phyloP scores from a whole-genome alignment of 805 yeast species.

The Saccharomyces cerevisiae region DNA sequence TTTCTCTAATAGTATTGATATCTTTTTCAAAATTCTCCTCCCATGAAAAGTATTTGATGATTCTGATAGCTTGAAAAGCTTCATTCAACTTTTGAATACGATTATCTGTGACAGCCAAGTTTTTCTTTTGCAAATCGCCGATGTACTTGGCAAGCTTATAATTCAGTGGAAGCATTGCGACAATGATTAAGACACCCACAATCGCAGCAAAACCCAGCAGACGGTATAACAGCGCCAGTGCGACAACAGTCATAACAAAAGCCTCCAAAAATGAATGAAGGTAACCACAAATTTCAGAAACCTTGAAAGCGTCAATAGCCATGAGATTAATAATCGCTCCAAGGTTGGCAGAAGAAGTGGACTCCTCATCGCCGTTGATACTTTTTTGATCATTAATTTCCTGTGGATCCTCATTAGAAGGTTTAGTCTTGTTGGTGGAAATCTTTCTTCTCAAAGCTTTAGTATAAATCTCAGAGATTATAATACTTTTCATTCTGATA shows the following conservation, averaged over 20 bases:
- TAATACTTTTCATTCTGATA: constrained; percentile 70
- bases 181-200: constrained; percentile 58
- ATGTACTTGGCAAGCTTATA: constrained; percentile 50
- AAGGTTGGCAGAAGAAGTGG: constrained; percentile 43
- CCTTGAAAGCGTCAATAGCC: constrained; percentile 89
- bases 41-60: constrained; percentile 90
- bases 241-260: constrained; percentile 50
- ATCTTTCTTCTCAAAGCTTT: constrained; percentile 75
- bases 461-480: constrained; percentile 79
- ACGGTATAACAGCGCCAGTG: constrained; percentile 52
- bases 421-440: constrained; percentile 27
- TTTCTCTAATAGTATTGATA: constrained; percentile 57
- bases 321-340: constrained; percentile 86
- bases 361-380: constrained; percentile 32
- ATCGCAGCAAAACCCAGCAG: constrained; percentile 79
- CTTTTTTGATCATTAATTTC: constrained; percentile 16
- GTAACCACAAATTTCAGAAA: constrained; percentile 81
- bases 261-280: constrained; percentile 69
- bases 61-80: constrained; percentile 75
- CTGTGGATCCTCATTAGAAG: not conserved
- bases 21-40: constrained; percentile 65
- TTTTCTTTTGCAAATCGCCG: constrained; percentile 55
- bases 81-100: constrained; percentile 85
- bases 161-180: constrained; percentile 60
- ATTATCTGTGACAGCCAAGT: constrained; percentile 73